Evolutionary conservation across 2,329 filamentous ascomycete genomes (phyloP), one percentile per base, ranked within the genome.

Genomic region (Chaetomiaceae sp.): DNA sequence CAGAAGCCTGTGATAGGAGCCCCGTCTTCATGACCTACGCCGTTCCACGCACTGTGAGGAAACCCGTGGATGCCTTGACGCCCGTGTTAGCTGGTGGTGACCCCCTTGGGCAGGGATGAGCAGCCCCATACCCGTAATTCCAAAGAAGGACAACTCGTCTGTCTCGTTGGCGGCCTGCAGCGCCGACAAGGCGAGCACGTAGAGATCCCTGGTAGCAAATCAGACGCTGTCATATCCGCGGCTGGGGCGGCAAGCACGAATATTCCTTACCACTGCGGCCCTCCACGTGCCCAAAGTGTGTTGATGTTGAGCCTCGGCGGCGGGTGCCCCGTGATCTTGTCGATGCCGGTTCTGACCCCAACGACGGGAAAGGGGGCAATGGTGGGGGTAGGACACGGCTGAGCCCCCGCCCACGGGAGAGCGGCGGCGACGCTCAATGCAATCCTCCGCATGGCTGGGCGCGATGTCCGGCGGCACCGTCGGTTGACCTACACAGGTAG

Each of bases 291-390:
- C 38, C 69, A 65, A 8, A 79, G 56, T 5, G 67, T 63, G 52
- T 74, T 72, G 51, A 79, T 72, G 49, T 73, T 71, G 48, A 62
- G 61, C 42, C 75, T 68, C 34, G 62, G 47, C 6, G 75, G 75
- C 20, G 68, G 63, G 39, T 67, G 62, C 3, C 67, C 67, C 12
- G 68, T 69, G 17, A 41, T 40, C 12, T 48, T 36, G 49, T 67
- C 60, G 45, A 72, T 61, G 10, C 66, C 65, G 2, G 59, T 59
- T 15, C 57, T 54, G 35, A 64, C 62, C 39, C 73, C 72, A 18
- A 65, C 64, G 7, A 75, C 53, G 20, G 53, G 50, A 39, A 58
- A 48, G 38, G 51, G 54, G 35, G 47, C 19, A 9, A 36, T 15
- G 3, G 32, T 22, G 12, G 42, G 24, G 38, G 32, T 15, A 15